A percentile compares a stretch with the other conserved stretches of the same genome.
Evolutionary conservation across 192 early-diverging fungal species (phyloP).

Genomic region (Globomyces pollinis-pini): DNA sequence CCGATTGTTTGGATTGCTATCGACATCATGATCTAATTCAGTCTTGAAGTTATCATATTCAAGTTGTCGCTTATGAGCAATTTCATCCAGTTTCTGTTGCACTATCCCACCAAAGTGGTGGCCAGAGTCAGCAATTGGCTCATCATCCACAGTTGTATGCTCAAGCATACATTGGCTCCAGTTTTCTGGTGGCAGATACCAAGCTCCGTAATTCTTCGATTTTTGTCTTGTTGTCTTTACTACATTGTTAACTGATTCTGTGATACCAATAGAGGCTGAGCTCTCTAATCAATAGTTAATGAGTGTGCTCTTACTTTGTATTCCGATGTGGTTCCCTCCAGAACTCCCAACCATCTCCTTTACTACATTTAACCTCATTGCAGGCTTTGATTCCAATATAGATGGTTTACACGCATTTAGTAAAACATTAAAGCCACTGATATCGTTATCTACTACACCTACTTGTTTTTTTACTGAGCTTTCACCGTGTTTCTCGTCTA

Average conservation of each 20-base stretch:
- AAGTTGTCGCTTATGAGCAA: neutral
- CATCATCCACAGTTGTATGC: neutral
- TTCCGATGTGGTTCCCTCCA: neutral
- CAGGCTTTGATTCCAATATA: conserved; percentile 30
- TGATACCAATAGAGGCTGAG: too few species aligned
- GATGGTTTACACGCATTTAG: conserved; percentile 39
- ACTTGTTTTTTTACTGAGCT: neutral
- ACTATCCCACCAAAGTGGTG: conserved; percentile 30
- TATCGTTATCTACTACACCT: neutral
- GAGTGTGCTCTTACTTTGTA: neutral
- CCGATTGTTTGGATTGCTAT: too few species aligned
- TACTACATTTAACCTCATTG: conserved; percentile 27
- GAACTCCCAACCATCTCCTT: conserved; percentile 20
- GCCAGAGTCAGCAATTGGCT: neutral
- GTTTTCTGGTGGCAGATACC: conserved; percentile 24
- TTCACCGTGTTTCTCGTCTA: neutral
- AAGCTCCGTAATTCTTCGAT: conserved; percentile 22
- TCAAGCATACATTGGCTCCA: conserved; percentile 30
- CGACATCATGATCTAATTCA: neutral
- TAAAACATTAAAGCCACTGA: conserved; percentile 31
- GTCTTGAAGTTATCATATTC: neutral
- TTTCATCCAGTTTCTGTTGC: conserved; percentile 34
- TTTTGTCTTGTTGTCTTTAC: neutral
- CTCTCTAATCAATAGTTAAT: too few species aligned
- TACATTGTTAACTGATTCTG: too few species aligned